phyloP scores from a whole-genome alignment of 345 rosid genomes.

The Heritiera fomes region DNA sequence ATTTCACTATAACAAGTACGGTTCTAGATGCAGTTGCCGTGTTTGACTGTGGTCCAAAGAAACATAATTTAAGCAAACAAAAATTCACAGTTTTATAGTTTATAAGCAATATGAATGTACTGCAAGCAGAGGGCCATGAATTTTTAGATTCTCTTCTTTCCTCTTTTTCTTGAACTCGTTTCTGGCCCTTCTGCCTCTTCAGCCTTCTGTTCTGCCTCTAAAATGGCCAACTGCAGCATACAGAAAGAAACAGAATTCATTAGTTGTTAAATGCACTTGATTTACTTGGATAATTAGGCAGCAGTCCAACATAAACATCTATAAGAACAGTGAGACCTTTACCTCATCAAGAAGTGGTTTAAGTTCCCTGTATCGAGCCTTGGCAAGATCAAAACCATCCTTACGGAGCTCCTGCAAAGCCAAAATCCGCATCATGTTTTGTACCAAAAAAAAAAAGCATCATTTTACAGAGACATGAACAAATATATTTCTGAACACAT shows the following conservation, averaged over 20 bases:
- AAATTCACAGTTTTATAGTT: background rate
- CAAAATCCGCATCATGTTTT: constrained; percentile 26
- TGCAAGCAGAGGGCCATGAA: background rate
- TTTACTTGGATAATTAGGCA: background rate
- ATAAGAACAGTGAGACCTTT: constrained; percentile 18
- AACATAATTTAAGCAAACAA: background rate
- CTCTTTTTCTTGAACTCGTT: constrained; percentile 64
- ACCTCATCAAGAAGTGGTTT: constrained; percentile 97
- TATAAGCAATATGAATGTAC: background rate
- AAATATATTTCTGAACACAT: background rate
- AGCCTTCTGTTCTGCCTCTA: constrained; percentile 94
- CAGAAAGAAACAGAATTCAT: background rate
- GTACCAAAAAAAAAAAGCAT: background rate
- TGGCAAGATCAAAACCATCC: constrained; percentile 96
- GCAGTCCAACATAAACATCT: background rate
- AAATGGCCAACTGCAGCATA: constrained; percentile 57
- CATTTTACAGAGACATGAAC: background rate
- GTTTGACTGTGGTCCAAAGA: background rate
- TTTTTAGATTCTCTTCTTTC: constrained; percentile 51
- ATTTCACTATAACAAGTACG: background rate
- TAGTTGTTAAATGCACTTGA: background rate
- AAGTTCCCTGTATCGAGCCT: constrained; percentile 79
- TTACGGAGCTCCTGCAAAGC: constrained; percentile 77
- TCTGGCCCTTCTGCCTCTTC: constrained; percentile 85
- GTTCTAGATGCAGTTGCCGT: background rate